Base-by-base conservation (phyloP, 2,329 filamentous ascomycete genomes). In the Bisporella sp. region DNA sequence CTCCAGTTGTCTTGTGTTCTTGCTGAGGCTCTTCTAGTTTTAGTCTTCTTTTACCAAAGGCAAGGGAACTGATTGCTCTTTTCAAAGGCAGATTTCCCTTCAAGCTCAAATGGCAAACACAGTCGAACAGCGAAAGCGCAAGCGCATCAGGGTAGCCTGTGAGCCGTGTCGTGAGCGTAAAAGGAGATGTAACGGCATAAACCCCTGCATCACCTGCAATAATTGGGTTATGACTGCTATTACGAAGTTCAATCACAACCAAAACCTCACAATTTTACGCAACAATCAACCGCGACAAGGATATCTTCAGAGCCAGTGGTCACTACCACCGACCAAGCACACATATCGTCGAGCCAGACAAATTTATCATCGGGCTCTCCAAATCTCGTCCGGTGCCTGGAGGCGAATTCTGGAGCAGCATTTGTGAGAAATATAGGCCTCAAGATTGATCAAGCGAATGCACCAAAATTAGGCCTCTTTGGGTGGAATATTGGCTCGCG, bases 381-480 rank as follows among this genome's bases (percentile, higher is more conserved):
- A 21, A 21, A 21, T 21, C 21, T 21, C 21, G 21, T 21, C 21
- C 21, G 21, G 21, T 21, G 21, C 21, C 21, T 21, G 21, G 21
- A 21, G 21, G 21, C 21, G 21, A 21, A 21, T 21, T 21, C 21
- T 21, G 40, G 7, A 42, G n/a, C n/a, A 9, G 40, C 40, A 42
- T 42, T 42, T 13, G 7, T 13, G 6, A 42, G 40, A 13, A 7
- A 9, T 3, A 42, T 42, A 2, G 40, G 40, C 6, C 6, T 42
- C 6, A 7, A 42, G n/a, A 9, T 42, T 8, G 40, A 13, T 42
- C 7, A 12, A 42, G n/a, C 37, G 1, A 64, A 64, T 29, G 64
- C 65, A 30, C 65, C 66, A 2, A 58, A 59, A 21, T 53, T 68
- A 29, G 65, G 68, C 49, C 66, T 66, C 1, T 68, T 68, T 50